Evolutionary conservation across 2,329 filamentous ascomycete genomes (phyloP).

Genomic region (Daldinia sp.): DNA sequence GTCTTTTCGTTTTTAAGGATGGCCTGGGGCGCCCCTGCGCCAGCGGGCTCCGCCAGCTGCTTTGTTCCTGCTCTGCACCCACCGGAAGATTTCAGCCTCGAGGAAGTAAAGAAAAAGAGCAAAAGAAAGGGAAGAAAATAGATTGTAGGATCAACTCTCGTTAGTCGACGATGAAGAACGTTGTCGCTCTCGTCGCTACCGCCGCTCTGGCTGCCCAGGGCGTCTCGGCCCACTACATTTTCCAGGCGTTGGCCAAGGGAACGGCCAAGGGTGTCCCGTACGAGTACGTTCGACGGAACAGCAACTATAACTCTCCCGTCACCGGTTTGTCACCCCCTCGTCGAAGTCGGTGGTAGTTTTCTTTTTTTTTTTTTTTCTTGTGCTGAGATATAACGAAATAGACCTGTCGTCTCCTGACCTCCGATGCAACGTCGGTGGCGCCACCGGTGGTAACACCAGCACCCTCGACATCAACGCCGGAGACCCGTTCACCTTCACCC

Average conservation of each 20-base stretch:
- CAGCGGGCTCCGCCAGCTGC: constrained; percentile 12
- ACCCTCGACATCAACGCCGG: constrained; percentile 51
- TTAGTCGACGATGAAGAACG: constrained; percentile 45
- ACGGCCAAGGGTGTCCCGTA: constrained; percentile 46
- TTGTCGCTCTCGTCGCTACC: constrained; percentile 40
- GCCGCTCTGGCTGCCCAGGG: constrained; percentile 46
- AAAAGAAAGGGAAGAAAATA: not conserved
- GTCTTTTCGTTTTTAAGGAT: constrained; percentile 29
- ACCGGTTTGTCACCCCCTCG: constrained; percentile 41
- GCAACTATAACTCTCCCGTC: constrained; percentile 58
- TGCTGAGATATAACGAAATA: constrained; percentile 24
- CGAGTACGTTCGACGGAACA: constrained; percentile 54
- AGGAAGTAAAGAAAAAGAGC: not conserved
- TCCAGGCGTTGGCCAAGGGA: constrained; percentile 49
- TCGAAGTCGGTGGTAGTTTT: not conserved
- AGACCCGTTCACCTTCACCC: constrained; percentile 50
- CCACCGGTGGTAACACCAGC: constrained; percentile 47
- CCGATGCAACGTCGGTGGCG: constrained; percentile 52
- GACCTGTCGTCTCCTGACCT: constrained; percentile 52
- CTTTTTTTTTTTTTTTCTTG: no score
- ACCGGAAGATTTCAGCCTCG: not conserved
- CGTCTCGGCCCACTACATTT: constrained; percentile 53
- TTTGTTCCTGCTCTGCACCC: constrained; percentile 3
- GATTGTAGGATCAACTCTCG: not conserved
- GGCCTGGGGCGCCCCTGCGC: constrained; percentile 14